Evolutionary conservation across 2,329 filamentous ascomycete genomes (phyloP).

Genomic region (Penicillium sp.): DNA sequence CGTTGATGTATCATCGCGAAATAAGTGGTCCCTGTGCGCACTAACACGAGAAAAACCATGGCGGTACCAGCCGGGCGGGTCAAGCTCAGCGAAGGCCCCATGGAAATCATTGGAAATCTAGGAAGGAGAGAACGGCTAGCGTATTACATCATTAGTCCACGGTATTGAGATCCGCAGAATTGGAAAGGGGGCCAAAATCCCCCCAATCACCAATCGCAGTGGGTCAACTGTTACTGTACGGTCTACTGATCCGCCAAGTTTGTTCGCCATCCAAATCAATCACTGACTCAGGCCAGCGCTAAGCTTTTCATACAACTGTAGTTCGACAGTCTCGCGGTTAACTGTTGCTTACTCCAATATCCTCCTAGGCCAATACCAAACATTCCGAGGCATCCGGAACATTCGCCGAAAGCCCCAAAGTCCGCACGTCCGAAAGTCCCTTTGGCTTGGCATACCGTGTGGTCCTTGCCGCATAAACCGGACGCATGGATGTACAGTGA

Average conservation of each 20-base stretch:
- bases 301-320: no score
- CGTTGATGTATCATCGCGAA: background rate
- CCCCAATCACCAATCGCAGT: background rate
- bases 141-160: background rate
- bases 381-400: background rate
- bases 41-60: background rate
- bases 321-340: no score
- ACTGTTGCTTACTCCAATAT: no score
- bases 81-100: background rate
- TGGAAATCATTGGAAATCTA: background rate
- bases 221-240: background rate
- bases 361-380: background rate
- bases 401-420: background rate
- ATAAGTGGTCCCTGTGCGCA: background rate
- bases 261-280: no score
- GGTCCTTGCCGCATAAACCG: background rate
- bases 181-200: background rate
- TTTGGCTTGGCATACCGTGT: background rate
- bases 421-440: no score
- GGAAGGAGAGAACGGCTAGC: background rate
- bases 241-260: no score
- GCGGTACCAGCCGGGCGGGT: constrained; percentile 1
- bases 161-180: background rate
- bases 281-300: no score
- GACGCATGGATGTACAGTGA: no score